These are phyloP conservation scores for Aspergillus terreus DNA, from an alignment of 2,329 filamentous ascomycete species.

Conservation along the genomic window DNA sequence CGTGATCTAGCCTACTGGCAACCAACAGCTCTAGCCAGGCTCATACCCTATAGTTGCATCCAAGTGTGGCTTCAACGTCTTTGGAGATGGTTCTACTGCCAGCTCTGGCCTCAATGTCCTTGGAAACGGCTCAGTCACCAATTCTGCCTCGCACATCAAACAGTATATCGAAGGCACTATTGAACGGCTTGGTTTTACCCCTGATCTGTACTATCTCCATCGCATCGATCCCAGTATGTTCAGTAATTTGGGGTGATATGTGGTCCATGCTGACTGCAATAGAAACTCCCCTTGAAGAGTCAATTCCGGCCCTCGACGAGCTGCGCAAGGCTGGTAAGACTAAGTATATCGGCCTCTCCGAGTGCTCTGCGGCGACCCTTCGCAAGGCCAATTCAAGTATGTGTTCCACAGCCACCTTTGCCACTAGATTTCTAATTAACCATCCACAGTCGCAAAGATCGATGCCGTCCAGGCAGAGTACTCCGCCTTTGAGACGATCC, in stretches of 20 bases:
- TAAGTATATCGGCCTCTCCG: conserved; percentile 49
- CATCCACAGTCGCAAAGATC: conserved; percentile 42
- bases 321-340: conserved; percentile 47
- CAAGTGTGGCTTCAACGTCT: conserved; percentile 45
- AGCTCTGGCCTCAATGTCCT: conserved; percentile 37
- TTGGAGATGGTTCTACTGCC: conserved; percentile 21
- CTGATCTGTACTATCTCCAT: conserved; percentile 46
- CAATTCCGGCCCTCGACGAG: conserved; percentile 46
- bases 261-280: not conserved
- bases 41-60: conserved; percentile 40
- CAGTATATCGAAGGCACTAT: conserved; percentile 50
- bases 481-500: conserved; percentile 41
- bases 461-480: conserved; percentile 48
- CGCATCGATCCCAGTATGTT: conserved; percentile 44
- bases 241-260: too few relatives aligned
- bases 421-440: conserved; percentile 7
- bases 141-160: conserved; percentile 46
- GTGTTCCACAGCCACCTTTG: conserved; percentile 4
- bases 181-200: conserved; percentile 46
- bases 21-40: not conserved
- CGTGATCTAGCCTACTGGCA: conserved; percentile 9
- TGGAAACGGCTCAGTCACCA: conserved; percentile 37
- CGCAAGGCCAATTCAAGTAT: conserved; percentile 45
- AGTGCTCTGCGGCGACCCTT: conserved; percentile 45
- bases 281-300: conserved; percentile 47